Evolutionary conservation across 805 yeast species (phyloP).

Genomic region (Lachancea quebecensis): DNA sequence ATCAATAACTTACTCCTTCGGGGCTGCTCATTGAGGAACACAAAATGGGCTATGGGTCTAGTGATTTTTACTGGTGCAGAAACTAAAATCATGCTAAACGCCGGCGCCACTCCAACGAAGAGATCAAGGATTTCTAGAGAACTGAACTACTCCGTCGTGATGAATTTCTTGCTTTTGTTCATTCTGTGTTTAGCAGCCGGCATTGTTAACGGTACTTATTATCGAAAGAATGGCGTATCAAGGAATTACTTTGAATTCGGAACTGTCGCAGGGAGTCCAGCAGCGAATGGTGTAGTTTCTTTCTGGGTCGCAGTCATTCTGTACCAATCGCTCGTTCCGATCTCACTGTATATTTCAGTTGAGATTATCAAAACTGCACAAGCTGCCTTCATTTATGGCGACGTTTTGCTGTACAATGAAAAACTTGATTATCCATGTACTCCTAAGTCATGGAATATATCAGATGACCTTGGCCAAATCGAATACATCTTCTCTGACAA

Average conservation of each 20-base stretch:
- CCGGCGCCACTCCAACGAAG: conserved; percentile 75
- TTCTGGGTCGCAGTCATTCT: conserved; percentile 72
- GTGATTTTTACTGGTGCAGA: conserved; percentile 74
- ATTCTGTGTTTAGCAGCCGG: conserved; percentile 64
- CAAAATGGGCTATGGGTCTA: conserved; percentile 76
- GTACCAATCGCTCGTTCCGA: conserved; percentile 76
- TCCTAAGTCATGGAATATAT: conserved; percentile 79
- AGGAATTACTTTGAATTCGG: conserved; percentile 64
- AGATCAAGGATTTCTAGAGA: conserved; percentile 68
- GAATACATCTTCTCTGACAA: conserved; percentile 81
- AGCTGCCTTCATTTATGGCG: conserved; percentile 73
- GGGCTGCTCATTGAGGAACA: conserved; percentile 73
- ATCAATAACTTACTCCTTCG: conserved; percentile 64
- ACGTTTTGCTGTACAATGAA: conserved; percentile 62
- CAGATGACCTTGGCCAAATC: conserved; percentile 81
- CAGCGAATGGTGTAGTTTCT: conserved; percentile 60
- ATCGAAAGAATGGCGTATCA: conserved; percentile 41
- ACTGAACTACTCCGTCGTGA: conserved; percentile 58
- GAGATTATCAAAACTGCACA: conserved; percentile 80
- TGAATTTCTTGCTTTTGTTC: conserved; percentile 61
- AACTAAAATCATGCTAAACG: conserved; percentile 73
- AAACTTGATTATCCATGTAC: conserved; percentile 72
- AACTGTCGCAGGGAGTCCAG: conserved; percentile 58
- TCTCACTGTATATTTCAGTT: conserved; percentile 72
- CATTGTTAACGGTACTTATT: conserved; percentile 61